These are phyloP conservation scores for Fraxinus americana DNA, from an alignment of 257 asterid species.

Conservation along the genomic window DNA sequence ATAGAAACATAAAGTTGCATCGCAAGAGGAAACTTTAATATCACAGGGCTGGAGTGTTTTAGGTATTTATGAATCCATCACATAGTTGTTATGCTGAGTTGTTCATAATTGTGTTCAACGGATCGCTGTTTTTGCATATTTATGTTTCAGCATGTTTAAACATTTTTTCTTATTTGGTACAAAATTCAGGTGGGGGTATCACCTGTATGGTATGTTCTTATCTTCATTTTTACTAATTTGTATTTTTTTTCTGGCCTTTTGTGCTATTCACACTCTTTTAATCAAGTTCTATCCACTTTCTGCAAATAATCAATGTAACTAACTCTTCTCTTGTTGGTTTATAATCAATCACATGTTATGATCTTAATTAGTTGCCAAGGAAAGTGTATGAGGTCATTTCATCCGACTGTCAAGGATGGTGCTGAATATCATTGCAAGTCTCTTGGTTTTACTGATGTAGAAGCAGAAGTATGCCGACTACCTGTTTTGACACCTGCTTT, in stretches of 20 bases:
- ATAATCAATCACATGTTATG: not conserved
- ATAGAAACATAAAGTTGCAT: not conserved
- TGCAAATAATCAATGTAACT: not conserved
- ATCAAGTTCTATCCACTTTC: not conserved
- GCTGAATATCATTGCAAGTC: constrained; percentile 58
- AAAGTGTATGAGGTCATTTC: constrained; percentile 90
- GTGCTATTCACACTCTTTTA: constrained; percentile 7
- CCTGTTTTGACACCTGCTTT: constrained; percentile 3
- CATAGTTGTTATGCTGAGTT: not conserved
- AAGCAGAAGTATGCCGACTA: constrained; percentile 49
- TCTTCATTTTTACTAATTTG: too few relatives aligned
- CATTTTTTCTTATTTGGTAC: not conserved
- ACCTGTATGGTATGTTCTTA: not conserved
- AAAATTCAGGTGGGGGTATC: not conserved
- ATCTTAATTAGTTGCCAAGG: constrained; percentile 69
- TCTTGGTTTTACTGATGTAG: constrained; percentile 55
- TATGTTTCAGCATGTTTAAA: not conserved
- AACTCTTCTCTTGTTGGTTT: not conserved
- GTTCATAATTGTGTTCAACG: not conserved
- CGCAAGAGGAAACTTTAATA: not conserved
- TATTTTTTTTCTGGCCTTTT: not conserved
- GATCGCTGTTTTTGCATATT: not conserved
- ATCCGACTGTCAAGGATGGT: constrained; percentile 66
- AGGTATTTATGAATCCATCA: not conserved
- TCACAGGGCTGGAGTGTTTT: not conserved